A percentile compares a stretch with the other conserved stretches of the same genome.
phyloP scores from a whole-genome alignment of 768 basidiomycete genomes.

The Dentipellis fragilis region DNA sequence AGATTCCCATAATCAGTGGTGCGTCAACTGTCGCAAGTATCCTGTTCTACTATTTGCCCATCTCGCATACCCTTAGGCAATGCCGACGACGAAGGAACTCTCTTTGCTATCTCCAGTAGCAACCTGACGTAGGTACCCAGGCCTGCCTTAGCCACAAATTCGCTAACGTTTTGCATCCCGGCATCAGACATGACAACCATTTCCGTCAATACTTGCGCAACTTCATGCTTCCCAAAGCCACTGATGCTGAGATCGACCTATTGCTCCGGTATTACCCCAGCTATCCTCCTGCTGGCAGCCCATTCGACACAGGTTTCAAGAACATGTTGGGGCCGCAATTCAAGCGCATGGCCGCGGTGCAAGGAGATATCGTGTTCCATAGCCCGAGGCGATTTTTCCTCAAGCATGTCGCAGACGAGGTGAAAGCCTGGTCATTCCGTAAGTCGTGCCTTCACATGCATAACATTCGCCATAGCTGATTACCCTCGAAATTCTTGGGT shows the following conservation, averaged over 20 bases:
- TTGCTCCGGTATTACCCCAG: constrained; percentile 23
- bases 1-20: constrained; percentile 7
- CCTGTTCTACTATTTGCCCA: not conserved
- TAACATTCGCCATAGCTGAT: not conserved
- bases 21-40: not conserved
- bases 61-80: constrained; percentile 1
- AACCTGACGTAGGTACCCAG: constrained; percentile 6
- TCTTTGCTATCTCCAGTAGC: constrained; percentile 7
- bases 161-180: not conserved
- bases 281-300: constrained; percentile 36
- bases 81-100: constrained; percentile 11
- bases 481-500: not conserved
- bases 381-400: constrained; percentile 39
- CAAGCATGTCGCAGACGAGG: constrained; percentile 25
- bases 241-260: constrained; percentile 1
- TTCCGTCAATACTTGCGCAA: not conserved
- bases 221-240: not conserved
- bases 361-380: constrained; percentile 42
- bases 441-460: constrained; percentile 7
- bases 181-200: not conserved
- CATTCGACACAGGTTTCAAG: constrained; percentile 35
- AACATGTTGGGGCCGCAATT: constrained; percentile 39
- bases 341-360: constrained; percentile 40
- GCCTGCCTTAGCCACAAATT: not conserved
- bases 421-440: constrained; percentile 35